These are phyloP conservation scores for Aotearoamyces nothofagi DNA, from an alignment of 2,329 filamentous ascomycete species.

Conservation along the genomic window DNA sequence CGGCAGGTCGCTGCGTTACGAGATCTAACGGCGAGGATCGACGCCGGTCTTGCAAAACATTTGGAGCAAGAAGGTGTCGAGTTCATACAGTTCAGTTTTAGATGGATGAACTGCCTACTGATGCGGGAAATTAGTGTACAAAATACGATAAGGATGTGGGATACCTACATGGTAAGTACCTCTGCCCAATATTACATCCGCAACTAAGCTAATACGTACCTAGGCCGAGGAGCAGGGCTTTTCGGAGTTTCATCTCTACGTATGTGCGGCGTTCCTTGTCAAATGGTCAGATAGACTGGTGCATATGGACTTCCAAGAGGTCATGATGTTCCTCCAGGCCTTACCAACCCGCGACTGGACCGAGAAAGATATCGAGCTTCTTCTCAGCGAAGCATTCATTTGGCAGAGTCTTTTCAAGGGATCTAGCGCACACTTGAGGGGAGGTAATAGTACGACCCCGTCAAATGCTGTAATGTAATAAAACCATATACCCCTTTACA, in stretches of 20 bases:
- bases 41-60: conserved; percentile 70
- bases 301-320: conserved; percentile 96
- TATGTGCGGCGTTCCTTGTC: conserved; percentile 92
- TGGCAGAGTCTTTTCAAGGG: conserved; percentile 98
- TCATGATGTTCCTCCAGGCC: conserved; percentile 98
- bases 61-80: conserved; percentile 84
- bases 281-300: conserved; percentile 95
- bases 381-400: conserved; percentile 93
- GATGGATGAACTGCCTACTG: conserved; percentile 98
- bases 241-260: conserved; percentile 95
- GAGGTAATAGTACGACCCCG: conserved; percentile 21
- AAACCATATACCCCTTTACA: too few relatives aligned
- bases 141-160: conserved; percentile 98
- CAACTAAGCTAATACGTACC: conserved; percentile 4
- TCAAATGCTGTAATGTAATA: too few relatives aligned
- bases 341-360: conserved; percentile 90
- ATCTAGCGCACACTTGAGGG: conserved; percentile 73
- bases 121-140: conserved; percentile 96
- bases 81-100: conserved; percentile 98
- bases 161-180: conserved; percentile 78
- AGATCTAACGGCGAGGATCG: conserved; percentile 83
- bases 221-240: conserved; percentile 98
- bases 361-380: conserved; percentile 91
- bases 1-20: conserved; percentile 79
- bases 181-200: conserved; percentile 1